phyloP scores from a whole-genome alignment of 2,329 filamentous ascomycete genomes.

The Verticillium dahliae region DNA sequence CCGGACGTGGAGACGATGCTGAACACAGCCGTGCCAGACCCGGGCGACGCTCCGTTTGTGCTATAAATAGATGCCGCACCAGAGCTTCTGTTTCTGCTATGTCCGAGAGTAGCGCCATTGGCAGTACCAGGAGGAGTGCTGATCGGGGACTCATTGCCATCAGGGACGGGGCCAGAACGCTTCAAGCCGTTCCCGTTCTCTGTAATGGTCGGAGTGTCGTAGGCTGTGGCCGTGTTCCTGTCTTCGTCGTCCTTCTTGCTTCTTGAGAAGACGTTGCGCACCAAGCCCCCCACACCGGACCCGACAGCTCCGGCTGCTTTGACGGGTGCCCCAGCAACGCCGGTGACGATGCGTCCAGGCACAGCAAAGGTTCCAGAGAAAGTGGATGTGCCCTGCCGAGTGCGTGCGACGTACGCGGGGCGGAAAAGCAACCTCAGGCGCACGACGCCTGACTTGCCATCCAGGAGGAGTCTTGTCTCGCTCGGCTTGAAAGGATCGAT shows the following conservation, averaged over 20 bases:
- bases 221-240: constrained; percentile 25
- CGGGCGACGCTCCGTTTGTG: constrained; percentile 50
- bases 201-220: constrained; percentile 30
- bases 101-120: constrained; percentile 24
- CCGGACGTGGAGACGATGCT: constrained; percentile 72
- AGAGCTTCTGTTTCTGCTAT: constrained; percentile 50
- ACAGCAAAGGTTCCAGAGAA: constrained; percentile 86
- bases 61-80: constrained; percentile 63
- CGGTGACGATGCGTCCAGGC: constrained; percentile 80
- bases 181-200: constrained; percentile 36
- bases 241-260: constrained; percentile 55
- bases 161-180: constrained; percentile 23
- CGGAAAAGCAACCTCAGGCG: constrained; percentile 85
- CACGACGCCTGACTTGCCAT: constrained; percentile 83
- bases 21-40: constrained; percentile 72
- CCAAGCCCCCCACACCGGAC: constrained; percentile 76
- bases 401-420: constrained; percentile 81
- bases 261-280: constrained; percentile 54
- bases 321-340: constrained; percentile 79
- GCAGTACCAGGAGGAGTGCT: constrained; percentile 25
- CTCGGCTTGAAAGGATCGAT: constrained; percentile 81
- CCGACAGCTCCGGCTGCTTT: constrained; percentile 82
- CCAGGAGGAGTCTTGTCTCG: constrained; percentile 67
- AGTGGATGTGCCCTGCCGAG: constrained; percentile 83
- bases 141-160: constrained; percentile 11